phyloP scores from a whole-genome alignment of 1,284 basidiomycete genomes.

The Fomitopsis pinicola region DNA sequence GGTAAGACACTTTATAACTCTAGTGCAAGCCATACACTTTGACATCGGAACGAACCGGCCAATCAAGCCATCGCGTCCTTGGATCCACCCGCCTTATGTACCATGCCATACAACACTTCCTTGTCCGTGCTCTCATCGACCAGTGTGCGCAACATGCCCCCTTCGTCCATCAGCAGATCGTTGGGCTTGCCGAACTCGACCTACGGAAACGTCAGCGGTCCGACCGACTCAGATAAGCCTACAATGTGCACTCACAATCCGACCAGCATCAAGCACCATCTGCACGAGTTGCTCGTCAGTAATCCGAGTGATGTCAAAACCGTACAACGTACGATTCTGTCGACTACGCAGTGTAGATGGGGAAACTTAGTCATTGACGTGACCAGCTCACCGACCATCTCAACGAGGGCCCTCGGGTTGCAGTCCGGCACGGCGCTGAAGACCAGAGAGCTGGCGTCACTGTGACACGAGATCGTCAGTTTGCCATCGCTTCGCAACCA shows the following conservation, averaged over 20 bases:
- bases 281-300: conserved; percentile 4
- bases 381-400: too few species aligned
- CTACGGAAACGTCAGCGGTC: background rate
- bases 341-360: too few species aligned
- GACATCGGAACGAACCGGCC: too few species aligned
- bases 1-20: too few species aligned
- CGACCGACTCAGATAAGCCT: background rate
- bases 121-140: background rate
- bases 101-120: background rate
- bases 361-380: too few species aligned
- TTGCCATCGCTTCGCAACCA: too few species aligned
- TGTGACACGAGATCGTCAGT: too few species aligned
- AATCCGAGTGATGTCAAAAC: background rate
- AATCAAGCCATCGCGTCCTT: too few species aligned
- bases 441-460: too few species aligned
- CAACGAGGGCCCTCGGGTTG: too few species aligned
- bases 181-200: background rate
- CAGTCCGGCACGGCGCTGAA: too few species aligned
- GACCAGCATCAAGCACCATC: conserved; percentile 35
- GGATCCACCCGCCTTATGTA: background rate
- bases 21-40: too few species aligned
- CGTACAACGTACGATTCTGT: conserved; percentile 29
- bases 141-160: background rate
- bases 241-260: conserved; percentile 17
- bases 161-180: background rate